Conservation (phyloP, 768 basidiomycete species). For the Trametes meyenii region DNA sequence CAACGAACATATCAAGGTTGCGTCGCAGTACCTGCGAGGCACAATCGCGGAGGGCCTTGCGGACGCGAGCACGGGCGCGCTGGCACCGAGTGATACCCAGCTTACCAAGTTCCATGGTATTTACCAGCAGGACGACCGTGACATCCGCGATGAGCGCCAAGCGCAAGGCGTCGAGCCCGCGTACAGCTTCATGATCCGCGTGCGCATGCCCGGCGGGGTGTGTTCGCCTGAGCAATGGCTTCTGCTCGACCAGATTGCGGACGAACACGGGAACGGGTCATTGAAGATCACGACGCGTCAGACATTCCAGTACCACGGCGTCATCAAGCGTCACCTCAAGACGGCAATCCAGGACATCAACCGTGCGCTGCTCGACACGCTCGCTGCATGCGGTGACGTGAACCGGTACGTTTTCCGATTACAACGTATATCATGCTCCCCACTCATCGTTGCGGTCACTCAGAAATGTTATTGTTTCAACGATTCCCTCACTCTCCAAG, state of each 20-base stretch:
- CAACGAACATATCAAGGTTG: conserved; percentile 99
- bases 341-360: conserved; percentile 97
- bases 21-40: conserved; percentile 89
- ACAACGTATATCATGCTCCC: neutral
- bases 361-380: conserved; percentile 84
- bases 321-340: conserved; percentile 96
- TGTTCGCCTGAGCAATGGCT: conserved; percentile 93
- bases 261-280: conserved; percentile 90
- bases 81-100: conserved; percentile 88
- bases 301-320: conserved; percentile 99
- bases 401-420: conserved; percentile 62
- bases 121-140: conserved; percentile 97
- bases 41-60: conserved; percentile 92
- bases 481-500: conserved; percentile 87
- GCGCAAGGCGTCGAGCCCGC: conserved; percentile 93
- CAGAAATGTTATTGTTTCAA: conserved; percentile 90
- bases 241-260: conserved; percentile 93
- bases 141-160: conserved; percentile 95
- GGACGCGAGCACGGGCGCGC: conserved; percentile 86
- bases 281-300: conserved; percentile 98
- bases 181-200: conserved; percentile 98
- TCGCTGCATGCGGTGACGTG: conserved; percentile 98
- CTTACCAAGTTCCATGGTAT: conserved; percentile 98
- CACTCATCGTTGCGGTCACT: conserved; percentile 11
- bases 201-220: conserved; percentile 94